Conservation (phyloP, 192 early-diverging fungal genomes). For the Thoreauomyces humboldtii region DNA sequence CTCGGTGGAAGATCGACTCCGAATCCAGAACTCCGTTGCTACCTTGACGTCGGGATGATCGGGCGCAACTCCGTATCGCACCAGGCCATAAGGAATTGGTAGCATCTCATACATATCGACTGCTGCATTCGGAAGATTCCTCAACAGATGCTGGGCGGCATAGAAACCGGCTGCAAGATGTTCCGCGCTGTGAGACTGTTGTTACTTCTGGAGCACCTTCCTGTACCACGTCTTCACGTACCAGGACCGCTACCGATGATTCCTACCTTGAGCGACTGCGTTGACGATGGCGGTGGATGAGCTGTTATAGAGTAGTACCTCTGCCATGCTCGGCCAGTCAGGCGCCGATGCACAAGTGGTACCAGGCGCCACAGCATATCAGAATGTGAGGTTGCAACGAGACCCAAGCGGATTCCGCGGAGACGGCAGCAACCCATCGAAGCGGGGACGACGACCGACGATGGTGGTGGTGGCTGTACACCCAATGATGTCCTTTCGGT, state of each 20-base stretch:
- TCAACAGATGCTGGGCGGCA: constrained; percentile 77
- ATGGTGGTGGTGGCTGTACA: no score
- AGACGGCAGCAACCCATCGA: no score
- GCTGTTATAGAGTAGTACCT: background rate
- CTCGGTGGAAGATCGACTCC: no score
- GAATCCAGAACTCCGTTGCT: no score
- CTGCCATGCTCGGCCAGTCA: no score
- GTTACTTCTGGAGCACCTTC: no score
- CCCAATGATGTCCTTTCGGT: no score
- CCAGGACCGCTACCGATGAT: constrained; percentile 34
- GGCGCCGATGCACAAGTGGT: no score
- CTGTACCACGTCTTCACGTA: background rate
- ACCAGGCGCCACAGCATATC: no score
- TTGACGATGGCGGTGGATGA: constrained; percentile 13
- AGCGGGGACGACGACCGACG: no score
- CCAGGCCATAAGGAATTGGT: constrained; percentile 85
- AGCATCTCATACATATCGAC: constrained; percentile 86
- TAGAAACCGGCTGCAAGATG: constrained; percentile 78
- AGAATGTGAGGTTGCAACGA: no score
- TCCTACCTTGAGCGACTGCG: constrained; percentile 8
- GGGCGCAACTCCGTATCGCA: constrained; percentile 92
- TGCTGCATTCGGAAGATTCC: constrained; percentile 43
- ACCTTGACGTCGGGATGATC: constrained; percentile 97
- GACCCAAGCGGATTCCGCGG: no score
- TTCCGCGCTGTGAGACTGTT: background rate